Evolutionary conservation across 2,329 filamentous ascomycete species (phyloP).

Genomic region (Colletotrichum simmondsii): DNA sequence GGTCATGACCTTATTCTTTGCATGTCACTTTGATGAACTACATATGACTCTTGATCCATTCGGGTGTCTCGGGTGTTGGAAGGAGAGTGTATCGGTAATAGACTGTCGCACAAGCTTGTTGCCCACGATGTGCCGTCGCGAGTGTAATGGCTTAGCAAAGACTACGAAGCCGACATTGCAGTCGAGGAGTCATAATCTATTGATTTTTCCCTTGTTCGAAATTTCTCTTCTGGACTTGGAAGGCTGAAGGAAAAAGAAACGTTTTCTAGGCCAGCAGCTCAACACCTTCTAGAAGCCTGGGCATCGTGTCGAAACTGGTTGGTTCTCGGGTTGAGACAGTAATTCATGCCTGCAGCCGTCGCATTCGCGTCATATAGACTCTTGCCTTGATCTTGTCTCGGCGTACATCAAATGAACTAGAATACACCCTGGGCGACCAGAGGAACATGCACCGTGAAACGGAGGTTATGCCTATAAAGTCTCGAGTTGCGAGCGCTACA

Average conservation of each 20-base stretch:
- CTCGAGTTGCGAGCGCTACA: neutral
- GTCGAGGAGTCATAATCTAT: neutral
- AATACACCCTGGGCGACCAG: neutral
- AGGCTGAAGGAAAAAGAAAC: neutral
- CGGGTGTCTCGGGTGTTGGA: neutral
- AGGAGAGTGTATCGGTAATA: neutral
- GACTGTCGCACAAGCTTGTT: neutral
- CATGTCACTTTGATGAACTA: neutral
- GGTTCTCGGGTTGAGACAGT: neutral
- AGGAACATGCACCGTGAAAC: neutral
- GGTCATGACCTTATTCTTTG: neutral
- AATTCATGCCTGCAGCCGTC: conserved; percentile 16
- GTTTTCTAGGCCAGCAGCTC: neutral
- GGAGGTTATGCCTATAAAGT: neutral
- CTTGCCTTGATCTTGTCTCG: neutral
- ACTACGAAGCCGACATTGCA: neutral
- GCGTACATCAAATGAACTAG: neutral
- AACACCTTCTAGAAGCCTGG: conserved; percentile 1
- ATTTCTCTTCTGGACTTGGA: too few relatives aligned
- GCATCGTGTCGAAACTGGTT: neutral
- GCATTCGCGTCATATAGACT: neutral
- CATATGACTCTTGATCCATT: neutral
- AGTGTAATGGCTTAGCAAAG: neutral
- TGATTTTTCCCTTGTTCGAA: neutral
- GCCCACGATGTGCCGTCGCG: neutral